Base-by-base conservation (phyloP, 2,329 filamentous ascomycete species). In the Alternaria incomplexa region DNA sequence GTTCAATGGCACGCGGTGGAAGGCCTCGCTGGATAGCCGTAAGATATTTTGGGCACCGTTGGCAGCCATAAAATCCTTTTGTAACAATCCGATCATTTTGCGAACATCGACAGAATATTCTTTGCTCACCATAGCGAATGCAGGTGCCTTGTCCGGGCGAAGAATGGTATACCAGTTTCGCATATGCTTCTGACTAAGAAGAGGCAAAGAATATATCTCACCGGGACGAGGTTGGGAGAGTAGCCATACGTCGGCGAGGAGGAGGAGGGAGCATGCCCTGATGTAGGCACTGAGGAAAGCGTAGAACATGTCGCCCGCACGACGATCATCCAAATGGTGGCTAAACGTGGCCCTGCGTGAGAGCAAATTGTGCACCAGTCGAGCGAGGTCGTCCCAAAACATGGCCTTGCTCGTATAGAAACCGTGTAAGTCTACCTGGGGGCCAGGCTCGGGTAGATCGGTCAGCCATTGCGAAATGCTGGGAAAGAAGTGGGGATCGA, bases 331-430 rank as follows among this genome's bases (percentile, higher is more conserved):
- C 54, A 75, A 73, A 5, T 68, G 52, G 17, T 76, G 74, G 7
- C 75, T 76, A 26, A 79, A 75, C 3, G 75, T 67, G 36, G 64
- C 66, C 71, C 73, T 75, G 57, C 76, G 70, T 15, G 45, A 58
- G 7, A 79, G 56, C 17, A 79, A 47, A 52, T 71, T 76, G 54
- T 68, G 65, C 30, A 77, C 70, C 30, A 80, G 56, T 25, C 53
- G 51, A 20, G 70, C 67, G 11, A 80, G 71, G 15, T 78, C 75
- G n/a, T 77, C 73, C 78, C 78, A 80, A 55, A 79, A 79, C 1
- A 50, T n/a, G 8, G 61, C 55, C 58, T 73, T 74, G 56, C 69
- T 64, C n/a, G 69, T 43, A 51, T 73, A 80, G 62, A 75, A 75
- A 50, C 53, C 62, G 7, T 66, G 61, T 22, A 71, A 62, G 15